Percentiles rank a stretch among this genome's conserved stretches.
These are phyloP conservation scores for Tieghemostelium lacteum DNA, from an alignment of 78 protist genomes.

Conservation along the genomic window DNA sequence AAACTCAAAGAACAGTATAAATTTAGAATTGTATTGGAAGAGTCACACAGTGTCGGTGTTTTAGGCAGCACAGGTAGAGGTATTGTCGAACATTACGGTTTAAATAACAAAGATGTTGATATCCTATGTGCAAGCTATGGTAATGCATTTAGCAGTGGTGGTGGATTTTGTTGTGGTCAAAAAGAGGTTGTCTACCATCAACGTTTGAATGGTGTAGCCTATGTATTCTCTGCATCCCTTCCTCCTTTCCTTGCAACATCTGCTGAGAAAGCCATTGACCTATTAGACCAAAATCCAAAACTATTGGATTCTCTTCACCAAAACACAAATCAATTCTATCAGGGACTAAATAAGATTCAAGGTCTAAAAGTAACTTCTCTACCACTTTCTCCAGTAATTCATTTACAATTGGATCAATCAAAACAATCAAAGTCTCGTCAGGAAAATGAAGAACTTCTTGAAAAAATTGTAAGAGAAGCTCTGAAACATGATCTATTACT, in stretches of 20 bases:
- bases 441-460: constrained; percentile 44
- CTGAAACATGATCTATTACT: constrained; percentile 37
- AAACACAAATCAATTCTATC: not conserved
- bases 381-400: constrained; percentile 72
- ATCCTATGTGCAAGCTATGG: constrained; percentile 74
- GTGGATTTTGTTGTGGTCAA: constrained; percentile 90
- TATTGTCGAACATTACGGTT: constrained; percentile 85
- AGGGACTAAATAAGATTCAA: constrained; percentile 5
- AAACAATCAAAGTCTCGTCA: not conserved
- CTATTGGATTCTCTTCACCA: constrained; percentile 13
- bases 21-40: constrained; percentile 94
- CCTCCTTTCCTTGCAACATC: constrained; percentile 91
- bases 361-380: constrained; percentile 28
- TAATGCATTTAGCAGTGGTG: constrained; percentile 68
- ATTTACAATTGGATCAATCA: constrained; percentile 17
- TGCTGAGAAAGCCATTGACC: constrained; percentile 67
- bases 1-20: constrained; percentile 84
- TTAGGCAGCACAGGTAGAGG: constrained; percentile 97
- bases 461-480: constrained; percentile 31
- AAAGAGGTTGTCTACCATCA: constrained; percentile 79
- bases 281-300: constrained; percentile 14
- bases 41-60: constrained; percentile 91
- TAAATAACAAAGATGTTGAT: constrained; percentile 39
- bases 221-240: constrained; percentile 94
- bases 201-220: constrained; percentile 92